These are phyloP conservation scores for Agaricales sp. DNA, from an alignment of 1,284 basidiomycete species.

Conservation along the genomic window DNA sequence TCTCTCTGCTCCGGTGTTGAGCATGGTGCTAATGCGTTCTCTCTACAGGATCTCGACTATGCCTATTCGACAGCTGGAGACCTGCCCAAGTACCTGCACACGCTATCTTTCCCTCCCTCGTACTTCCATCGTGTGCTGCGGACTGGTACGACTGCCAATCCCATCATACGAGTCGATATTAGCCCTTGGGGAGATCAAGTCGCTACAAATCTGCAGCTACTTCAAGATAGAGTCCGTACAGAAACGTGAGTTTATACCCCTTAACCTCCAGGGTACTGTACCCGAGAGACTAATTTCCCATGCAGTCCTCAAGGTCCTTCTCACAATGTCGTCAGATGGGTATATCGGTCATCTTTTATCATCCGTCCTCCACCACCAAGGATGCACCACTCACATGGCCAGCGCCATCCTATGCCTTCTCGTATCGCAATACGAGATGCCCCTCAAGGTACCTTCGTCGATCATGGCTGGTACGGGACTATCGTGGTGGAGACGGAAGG, in stretches of 20 bases:
- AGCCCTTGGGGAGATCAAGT: constrained; percentile 69
- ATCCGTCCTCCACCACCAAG: constrained; percentile 32
- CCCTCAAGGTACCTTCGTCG: constrained; percentile 44
- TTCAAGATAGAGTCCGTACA: constrained; percentile 68
- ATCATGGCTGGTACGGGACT: constrained; percentile 70
- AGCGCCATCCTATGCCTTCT: constrained; percentile 10
- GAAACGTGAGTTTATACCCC: constrained; percentile 56
- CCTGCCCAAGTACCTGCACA: constrained; percentile 64
- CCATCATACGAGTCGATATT: constrained; percentile 63
- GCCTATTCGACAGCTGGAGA: constrained; percentile 65
- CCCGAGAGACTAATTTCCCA: background rate
- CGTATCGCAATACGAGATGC: constrained; percentile 41
- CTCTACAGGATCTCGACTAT: constrained; percentile 65
- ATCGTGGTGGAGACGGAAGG: constrained; percentile 76
- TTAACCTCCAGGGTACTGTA: background rate
- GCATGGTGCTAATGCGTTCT: constrained; percentile 7
- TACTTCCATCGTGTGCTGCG: constrained; percentile 79
- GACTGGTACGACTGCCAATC: constrained; percentile 50
- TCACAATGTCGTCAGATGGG: constrained; percentile 75
- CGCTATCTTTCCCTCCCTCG: constrained; percentile 68
- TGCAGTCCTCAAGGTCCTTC: constrained; percentile 61
- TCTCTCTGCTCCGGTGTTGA: constrained; percentile 7
- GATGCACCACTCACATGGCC: constrained; percentile 13
- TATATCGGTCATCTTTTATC: constrained; percentile 65
- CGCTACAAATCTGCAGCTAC: constrained; percentile 55